phyloP scores from a whole-genome alignment of 1,139 yeast species.

The Saccharomyces hybrid region DNA sequence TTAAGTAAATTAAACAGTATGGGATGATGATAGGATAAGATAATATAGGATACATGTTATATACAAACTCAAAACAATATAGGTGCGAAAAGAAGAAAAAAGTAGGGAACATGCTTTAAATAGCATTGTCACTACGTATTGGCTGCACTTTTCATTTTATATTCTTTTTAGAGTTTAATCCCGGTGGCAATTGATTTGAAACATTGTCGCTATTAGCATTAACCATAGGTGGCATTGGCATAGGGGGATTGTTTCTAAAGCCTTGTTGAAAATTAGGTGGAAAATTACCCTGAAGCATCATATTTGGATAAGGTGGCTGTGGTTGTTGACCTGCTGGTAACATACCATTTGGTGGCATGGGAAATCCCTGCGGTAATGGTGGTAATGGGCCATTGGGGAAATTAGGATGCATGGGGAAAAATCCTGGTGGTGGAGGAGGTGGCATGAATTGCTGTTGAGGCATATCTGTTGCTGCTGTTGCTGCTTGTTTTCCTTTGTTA shows the following conservation, averaged over 20 bases:
- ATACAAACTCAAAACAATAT: background rate
- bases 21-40: background rate
- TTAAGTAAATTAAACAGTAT: no score
- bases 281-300: slow-evolving; percentile 1
- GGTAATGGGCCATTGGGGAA: slow-evolving; percentile 6
- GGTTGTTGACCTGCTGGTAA: slow-evolving; percentile 9
- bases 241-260: background rate
- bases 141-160: background rate
- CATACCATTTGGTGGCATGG: slow-evolving; percentile 16
- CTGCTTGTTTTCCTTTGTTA: slow-evolving; percentile 1
- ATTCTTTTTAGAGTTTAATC: background rate
- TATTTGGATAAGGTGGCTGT: slow-evolving; percentile 8
- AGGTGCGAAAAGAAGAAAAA: background rate
- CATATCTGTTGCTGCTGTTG: slow-evolving; percentile 4
- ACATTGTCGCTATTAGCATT: background rate
- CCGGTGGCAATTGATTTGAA: background rate
- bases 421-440: slow-evolving; percentile 9
- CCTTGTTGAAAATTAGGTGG: background rate
- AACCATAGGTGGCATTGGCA: background rate
- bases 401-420: background rate
- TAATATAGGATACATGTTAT: background rate
- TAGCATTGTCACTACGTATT: background rate
- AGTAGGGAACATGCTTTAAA: background rate
- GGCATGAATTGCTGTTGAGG: slow-evolving; percentile 22
- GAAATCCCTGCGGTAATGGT: slow-evolving; percentile 4